Conservation (phyloP, 1,139 yeast genomes). For the Torulaspora pretoriensis region DNA sequence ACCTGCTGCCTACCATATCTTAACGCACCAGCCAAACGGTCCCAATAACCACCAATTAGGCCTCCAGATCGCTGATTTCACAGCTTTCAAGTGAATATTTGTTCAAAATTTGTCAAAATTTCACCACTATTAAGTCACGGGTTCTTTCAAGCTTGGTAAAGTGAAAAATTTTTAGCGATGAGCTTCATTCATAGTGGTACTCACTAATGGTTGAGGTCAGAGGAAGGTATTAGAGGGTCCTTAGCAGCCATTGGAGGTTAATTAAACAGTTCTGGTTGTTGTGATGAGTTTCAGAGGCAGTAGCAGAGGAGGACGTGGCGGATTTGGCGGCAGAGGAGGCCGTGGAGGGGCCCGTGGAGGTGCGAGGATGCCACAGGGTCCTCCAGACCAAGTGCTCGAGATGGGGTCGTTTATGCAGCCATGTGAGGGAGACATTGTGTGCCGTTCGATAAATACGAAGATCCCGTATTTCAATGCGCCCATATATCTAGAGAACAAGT, state of each 20-base stretch:
- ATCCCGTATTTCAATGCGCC: conserved; percentile 99
- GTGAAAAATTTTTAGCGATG: conserved; percentile 9
- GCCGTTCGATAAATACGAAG: conserved; percentile 90
- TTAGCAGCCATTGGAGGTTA: conserved; percentile 1
- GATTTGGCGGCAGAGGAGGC: conserved; percentile 32
- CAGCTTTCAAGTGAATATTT: background rate
- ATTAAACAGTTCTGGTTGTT: background rate
- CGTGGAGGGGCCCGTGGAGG: conserved; percentile 25
- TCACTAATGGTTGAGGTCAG: conserved; percentile 5
- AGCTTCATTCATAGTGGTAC: conserved; percentile 2
- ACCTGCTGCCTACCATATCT: conserved; percentile 5
- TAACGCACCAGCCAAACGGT: background rate
- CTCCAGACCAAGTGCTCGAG: conserved; percentile 91
- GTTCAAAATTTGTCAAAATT: background rate
- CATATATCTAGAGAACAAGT: conserved; percentile 89
- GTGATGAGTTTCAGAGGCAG: conserved; percentile 36
- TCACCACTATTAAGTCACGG: background rate
- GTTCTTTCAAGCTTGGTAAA: background rate
- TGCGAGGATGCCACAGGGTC: conserved; percentile 40
- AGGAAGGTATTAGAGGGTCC: background rate
- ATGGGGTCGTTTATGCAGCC: conserved; percentile 91
- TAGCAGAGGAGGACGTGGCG: conserved; percentile 35
- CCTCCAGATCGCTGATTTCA: background rate
- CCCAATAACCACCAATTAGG: background rate
- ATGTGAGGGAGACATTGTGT: conserved; percentile 96